phyloP scores from a whole-genome alignment of 2,329 filamentous ascomycete species.

The Trichoderma simmonsii region DNA sequence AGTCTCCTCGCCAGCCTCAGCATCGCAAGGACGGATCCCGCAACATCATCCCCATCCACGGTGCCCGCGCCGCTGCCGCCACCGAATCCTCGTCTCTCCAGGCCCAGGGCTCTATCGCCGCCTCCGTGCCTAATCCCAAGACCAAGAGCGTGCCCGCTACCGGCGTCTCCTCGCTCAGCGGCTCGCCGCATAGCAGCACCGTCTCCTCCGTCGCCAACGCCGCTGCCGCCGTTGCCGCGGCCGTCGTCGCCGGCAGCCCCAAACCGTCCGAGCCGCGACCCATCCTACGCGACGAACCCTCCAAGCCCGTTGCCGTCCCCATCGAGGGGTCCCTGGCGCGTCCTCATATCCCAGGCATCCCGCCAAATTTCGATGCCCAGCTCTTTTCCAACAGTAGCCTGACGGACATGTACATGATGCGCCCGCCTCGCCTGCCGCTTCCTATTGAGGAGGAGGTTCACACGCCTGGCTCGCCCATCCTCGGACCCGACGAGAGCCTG shows the following conservation, averaged over 20 bases:
- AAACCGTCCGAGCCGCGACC: slow-evolving; percentile 27
- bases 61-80: slow-evolving; percentile 54
- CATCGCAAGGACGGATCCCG: slow-evolving; percentile 36
- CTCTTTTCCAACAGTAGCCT: slow-evolving; percentile 55
- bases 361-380: slow-evolving; percentile 38
- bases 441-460: slow-evolving; percentile 91
- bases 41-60: slow-evolving; percentile 55
- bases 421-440: slow-evolving; percentile 85
- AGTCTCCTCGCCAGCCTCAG: slow-evolving; percentile 27
- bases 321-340: slow-evolving; percentile 38
- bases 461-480: slow-evolving; percentile 85
- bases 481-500: slow-evolving; percentile 63
- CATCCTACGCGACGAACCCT: slow-evolving; percentile 35
- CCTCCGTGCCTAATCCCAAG: slow-evolving; percentile 45
- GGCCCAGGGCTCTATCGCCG: slow-evolving; percentile 54
- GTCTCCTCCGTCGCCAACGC: slow-evolving; percentile 30
- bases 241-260: slow-evolving; percentile 21
- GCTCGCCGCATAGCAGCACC: slow-evolving; percentile 43
- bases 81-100: slow-evolving; percentile 61
- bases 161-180: slow-evolving; percentile 48
- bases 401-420: slow-evolving; percentile 61
- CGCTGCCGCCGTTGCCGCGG: slow-evolving; percentile 20
- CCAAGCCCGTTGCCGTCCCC: slow-evolving; percentile 60
- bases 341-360: slow-evolving; percentile 35
- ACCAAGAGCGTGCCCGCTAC: slow-evolving; percentile 46